Percentiles rank a stretch among this genome's conserved stretches.
Conservation (phyloP, 331 rosid species). For the Dryas integrifolia region DNA sequence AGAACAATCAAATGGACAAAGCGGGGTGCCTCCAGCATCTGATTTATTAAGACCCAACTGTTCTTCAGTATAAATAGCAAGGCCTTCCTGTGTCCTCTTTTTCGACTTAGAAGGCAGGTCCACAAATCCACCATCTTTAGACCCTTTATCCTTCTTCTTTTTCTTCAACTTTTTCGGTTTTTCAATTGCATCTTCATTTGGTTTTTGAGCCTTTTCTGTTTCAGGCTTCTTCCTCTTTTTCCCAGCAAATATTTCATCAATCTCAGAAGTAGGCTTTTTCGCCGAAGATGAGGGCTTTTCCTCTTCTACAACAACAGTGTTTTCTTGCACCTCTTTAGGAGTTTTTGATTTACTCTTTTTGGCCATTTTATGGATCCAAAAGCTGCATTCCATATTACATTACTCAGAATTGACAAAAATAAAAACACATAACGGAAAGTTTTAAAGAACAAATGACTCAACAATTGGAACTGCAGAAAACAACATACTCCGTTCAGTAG, state of each 20-base stretch:
- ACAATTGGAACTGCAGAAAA: not conserved
- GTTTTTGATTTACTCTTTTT: conserved; percentile 35
- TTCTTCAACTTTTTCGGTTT: conserved; percentile 36
- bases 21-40: conserved; percentile 72
- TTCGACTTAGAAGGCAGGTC: conserved; percentile 39
- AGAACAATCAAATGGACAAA: conserved; percentile 86
- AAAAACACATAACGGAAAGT: not conserved
- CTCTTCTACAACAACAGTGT: conserved; percentile 24
- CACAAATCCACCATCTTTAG: conserved; percentile 34
- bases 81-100: conserved; percentile 58
- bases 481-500: not conserved
- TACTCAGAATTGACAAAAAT: not conserved
- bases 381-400: conserved; percentile 3
- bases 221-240: conserved; percentile 62
- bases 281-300: conserved; percentile 33
- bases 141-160: conserved; percentile 27
- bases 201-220: conserved; percentile 20
- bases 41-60: conserved; percentile 54
- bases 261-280: conserved; percentile 42
- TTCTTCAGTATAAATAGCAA: conserved; percentile 61
- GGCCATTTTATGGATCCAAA: conserved; percentile 8
- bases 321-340: conserved; percentile 30
- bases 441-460: not conserved
- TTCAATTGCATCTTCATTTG: conserved; percentile 21
- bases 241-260: conserved; percentile 61